These are phyloP conservation scores for Gossypium longicalyx DNA, from an alignment of 345 rosid species.

Conservation along the genomic window DNA sequence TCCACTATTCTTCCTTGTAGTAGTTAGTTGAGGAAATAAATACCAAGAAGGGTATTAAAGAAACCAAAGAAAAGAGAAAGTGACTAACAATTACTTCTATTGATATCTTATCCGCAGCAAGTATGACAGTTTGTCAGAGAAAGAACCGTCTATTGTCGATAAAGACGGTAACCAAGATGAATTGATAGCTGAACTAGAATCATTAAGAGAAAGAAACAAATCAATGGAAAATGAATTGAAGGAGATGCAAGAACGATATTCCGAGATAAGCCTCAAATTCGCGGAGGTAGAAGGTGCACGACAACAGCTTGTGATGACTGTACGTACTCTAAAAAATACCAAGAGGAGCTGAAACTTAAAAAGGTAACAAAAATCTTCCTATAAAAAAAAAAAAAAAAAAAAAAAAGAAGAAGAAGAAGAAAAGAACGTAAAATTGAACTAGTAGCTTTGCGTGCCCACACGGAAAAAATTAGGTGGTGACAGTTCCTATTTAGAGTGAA, in stretches of 20 bases:
- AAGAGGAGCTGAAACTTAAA: conserved; percentile 35
- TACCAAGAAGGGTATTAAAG: background rate
- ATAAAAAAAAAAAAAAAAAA: conserved; percentile 21
- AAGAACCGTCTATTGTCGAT: conserved; percentile 15
- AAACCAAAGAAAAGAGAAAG: background rate
- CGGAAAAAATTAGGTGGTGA: conserved; percentile 4
- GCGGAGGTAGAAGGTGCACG: conserved; percentile 97
- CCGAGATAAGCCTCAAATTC: conserved; percentile 82
- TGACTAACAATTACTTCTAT: background rate
- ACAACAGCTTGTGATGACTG: conserved; percentile 84
- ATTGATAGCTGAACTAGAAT: conserved; percentile 37
- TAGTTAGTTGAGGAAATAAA: background rate
- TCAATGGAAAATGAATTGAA: conserved; percentile 73
- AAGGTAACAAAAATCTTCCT: conserved; percentile 18
- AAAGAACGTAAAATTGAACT: conserved; percentile 21
- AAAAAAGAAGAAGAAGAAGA: too few relatives aligned
- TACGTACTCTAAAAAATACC: conserved; percentile 64
- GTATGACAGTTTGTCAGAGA: conserved; percentile 3
- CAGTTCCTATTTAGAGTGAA: conserved; percentile 25
- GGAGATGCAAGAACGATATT: conserved; percentile 89
- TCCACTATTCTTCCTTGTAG: background rate
- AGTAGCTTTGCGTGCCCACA: conserved; percentile 9
- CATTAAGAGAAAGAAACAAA: conserved; percentile 49
- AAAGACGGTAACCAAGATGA: conserved; percentile 17
- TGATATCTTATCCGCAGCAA: conserved; percentile 20